These are phyloP conservation scores for Phytophthora foliorum DNA, from an alignment of 352 stramenopile genomes.

Conservation along the genomic window DNA sequence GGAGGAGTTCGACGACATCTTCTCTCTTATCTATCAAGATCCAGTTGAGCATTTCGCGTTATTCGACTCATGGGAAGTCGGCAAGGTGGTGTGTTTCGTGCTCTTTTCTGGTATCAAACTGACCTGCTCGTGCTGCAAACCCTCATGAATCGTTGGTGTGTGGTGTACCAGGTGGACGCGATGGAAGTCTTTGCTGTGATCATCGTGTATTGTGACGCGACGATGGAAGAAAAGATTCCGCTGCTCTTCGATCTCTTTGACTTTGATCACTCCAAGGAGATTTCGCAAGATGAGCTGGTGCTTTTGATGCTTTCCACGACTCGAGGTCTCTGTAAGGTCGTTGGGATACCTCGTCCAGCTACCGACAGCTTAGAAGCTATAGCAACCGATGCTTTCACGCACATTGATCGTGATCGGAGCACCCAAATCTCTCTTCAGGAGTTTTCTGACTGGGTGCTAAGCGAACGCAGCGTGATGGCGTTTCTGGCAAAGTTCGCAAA, in stretches of 20 bases:
- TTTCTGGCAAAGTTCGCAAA: constrained; percentile 74
- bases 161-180: constrained; percentile 62
- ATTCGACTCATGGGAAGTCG: constrained; percentile 68
- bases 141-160: constrained; percentile 3
- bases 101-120: background rate
- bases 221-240: constrained; percentile 73
- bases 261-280: constrained; percentile 79
- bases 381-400: constrained; percentile 55
- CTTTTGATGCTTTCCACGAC: constrained; percentile 80
- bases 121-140: background rate
- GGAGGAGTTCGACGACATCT: constrained; percentile 84
- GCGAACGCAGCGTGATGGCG: constrained; percentile 57
- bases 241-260: constrained; percentile 86
- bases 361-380: constrained; percentile 64
- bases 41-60: constrained; percentile 73
- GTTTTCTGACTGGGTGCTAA: constrained; percentile 65
- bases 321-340: constrained; percentile 75
- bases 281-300: constrained; percentile 72
- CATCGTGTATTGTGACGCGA: constrained; percentile 76
- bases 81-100: constrained; percentile 49
- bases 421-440: constrained; percentile 70
- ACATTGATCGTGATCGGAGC: constrained; percentile 66
- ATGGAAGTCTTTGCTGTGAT: constrained; percentile 83
- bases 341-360: constrained; percentile 63
- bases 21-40: constrained; percentile 80